Evolutionary conservation across 805 yeast genomes (phyloP), one percentile per base, ranked within the genome.

Genomic region (Groenewaldozyma tartarivorans): DNA sequence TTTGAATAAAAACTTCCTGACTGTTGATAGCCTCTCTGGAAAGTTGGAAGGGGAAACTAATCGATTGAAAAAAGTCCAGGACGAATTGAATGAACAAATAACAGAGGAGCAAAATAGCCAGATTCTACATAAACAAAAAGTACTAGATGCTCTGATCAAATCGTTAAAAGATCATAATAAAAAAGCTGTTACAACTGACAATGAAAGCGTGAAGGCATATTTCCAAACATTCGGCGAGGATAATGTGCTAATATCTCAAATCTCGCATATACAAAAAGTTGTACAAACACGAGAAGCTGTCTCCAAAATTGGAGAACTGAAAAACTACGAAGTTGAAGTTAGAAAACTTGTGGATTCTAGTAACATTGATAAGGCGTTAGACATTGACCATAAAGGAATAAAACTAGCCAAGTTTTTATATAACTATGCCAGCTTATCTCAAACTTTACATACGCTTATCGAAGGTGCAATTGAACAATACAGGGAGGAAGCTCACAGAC

Each of bases 1-100:
- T 31, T 40, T 54, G 39, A 55, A 54, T 44, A 36, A 41, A 29
- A 43, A 31, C 27, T 54, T 54, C 44, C 48, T 52, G 29, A 45
- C 46, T n/a, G 38, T 47, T 39, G 55, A 45, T 20, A 42, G 43
- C 33, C 42, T 53, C n/a, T 15, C 38, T 4, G 36, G 36, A 5
- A 39, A 38, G 13, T 24, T 50, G 6, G 54, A 51, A 24, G 24
- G 33, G 3, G 49, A 51, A 36, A 22, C 45, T 17, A 38, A 38
- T 1, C 27, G 30, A 7, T 24, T 50, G 20, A 36, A 41, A 27
- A 30, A 29, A 3, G 16, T 33, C 27, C 46, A 43, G 11, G 42
- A 22, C 5, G 37, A 35, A 17, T 27, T 40, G 39, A 19, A 7
- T 18, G 15, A 24, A 13, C 20, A 21, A 36, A 24, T 9, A n/a